Conservation (phyloP, 441 rosid species). For the California macrophylla region DNA sequence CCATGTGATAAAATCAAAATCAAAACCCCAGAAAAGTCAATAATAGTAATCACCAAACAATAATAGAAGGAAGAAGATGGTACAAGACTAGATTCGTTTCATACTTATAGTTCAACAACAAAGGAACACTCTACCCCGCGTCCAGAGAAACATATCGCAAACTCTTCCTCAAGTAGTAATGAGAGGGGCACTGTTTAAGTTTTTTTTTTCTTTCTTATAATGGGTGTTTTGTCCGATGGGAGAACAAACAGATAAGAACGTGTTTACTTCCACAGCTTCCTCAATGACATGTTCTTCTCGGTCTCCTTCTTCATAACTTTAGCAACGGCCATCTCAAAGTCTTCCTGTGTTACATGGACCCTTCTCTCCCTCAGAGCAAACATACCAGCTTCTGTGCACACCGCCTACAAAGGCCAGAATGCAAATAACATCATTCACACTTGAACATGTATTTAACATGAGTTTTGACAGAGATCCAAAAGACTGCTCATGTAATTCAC, state of each 20-base stretch:
- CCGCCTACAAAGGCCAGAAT: constrained; percentile 38
- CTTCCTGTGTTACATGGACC: constrained; percentile 77
- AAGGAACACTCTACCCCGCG: not conserved
- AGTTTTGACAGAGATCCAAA: not conserved
- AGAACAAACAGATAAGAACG: not conserved
- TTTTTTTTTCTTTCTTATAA: not conserved
- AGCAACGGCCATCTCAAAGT: constrained; percentile 78
- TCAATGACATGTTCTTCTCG: constrained; percentile 82
- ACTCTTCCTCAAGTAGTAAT: too few species aligned
- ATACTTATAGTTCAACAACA: not conserved
- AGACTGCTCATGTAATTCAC: not conserved
- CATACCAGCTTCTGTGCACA: constrained; percentile 85
- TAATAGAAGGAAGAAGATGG: not conserved
- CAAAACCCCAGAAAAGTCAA: not conserved
- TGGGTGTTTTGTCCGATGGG: not conserved
- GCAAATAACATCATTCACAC: not conserved
- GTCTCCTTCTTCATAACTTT: constrained; percentile 97
- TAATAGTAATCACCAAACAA: not conserved
- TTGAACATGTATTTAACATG: not conserved
- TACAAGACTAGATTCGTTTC: not conserved
- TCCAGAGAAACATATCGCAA: too few species aligned
- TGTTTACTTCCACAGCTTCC: constrained; percentile 70
- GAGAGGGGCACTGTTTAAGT: not conserved
- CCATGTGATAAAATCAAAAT: not conserved
- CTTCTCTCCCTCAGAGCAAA: constrained; percentile 77